phyloP scores from a whole-genome alignment of 768 basidiomycete species.

The Calocera viscosa region DNA sequence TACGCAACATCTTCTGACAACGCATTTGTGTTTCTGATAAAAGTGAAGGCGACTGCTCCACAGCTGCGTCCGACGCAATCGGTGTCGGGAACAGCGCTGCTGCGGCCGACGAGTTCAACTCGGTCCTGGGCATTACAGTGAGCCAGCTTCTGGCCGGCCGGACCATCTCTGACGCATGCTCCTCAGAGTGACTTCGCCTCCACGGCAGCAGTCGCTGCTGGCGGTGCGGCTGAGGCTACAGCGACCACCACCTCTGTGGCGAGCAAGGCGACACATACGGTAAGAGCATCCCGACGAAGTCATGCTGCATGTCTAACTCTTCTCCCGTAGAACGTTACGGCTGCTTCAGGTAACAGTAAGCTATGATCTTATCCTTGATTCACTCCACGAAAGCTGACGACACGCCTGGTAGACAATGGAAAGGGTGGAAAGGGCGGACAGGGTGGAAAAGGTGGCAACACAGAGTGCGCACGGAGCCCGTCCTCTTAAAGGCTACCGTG shows the following conservation, averaged over 20 bases:
- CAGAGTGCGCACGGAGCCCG: neutral
- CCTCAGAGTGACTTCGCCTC: neutral
- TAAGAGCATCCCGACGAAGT: neutral
- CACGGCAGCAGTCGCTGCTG: neutral
- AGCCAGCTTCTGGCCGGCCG: neutral
- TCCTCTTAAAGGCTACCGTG: too few relatives aligned
- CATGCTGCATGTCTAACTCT: neutral
- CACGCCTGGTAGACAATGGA: neutral
- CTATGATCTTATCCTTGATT: neutral
- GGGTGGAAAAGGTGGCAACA: neutral
- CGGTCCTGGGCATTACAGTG: neutral
- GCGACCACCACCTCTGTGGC: neutral
- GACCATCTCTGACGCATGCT: neutral
- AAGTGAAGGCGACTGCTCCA: neutral
- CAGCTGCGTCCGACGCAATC: neutral
- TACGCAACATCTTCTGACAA: neutral
- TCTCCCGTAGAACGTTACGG: neutral
- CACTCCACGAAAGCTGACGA: neutral
- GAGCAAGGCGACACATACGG: neutral
- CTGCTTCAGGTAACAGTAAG: neutral
- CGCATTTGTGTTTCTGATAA: neutral
- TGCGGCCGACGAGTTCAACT: constrained; percentile 3
- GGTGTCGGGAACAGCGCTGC: neutral
- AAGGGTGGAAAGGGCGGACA: neutral
- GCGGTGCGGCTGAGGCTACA: neutral